Evolutionary conservation across 257 asterid genomes (phyloP).

Genomic region (Solanum sitiens): DNA sequence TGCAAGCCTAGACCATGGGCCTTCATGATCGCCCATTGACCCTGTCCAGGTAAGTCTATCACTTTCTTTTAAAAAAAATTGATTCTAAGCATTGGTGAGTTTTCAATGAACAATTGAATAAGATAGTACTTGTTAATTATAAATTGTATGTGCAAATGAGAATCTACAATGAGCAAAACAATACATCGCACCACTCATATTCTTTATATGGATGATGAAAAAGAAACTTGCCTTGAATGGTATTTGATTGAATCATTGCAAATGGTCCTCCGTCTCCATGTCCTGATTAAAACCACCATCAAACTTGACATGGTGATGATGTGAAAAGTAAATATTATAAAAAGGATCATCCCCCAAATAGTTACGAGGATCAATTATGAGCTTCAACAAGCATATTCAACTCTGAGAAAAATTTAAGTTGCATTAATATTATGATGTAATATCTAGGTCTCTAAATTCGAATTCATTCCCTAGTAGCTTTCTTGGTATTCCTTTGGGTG

Average conservation of each 20-base stretch:
- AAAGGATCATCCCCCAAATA: background rate
- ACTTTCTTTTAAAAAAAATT: background rate
- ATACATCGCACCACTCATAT: background rate
- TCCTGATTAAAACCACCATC: background rate
- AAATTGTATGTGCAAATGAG: background rate
- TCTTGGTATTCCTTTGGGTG: background rate
- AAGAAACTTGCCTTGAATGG: background rate
- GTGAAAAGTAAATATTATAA: background rate
- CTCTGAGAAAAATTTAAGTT: background rate
- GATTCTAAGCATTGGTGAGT: background rate
- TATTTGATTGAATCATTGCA: background rate
- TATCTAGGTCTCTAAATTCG: background rate
- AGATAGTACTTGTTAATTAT: background rate
- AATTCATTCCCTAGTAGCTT: background rate
- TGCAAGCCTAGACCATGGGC: conserved; percentile 20
- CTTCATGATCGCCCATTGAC: conserved; percentile 13
- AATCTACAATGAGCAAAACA: background rate
- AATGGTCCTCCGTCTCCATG: background rate
- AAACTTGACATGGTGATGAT: background rate
- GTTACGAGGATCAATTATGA: background rate
- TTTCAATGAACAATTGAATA: background rate
- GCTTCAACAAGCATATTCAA: background rate
- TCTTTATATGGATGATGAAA: background rate
- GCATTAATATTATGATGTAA: background rate
- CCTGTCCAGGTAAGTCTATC: conserved; percentile 18